Evolutionary conservation across 2,329 filamentous ascomycete species (phyloP), one percentile per base, ranked within the genome.

Genomic region (Helicocarpus griseus): DNA sequence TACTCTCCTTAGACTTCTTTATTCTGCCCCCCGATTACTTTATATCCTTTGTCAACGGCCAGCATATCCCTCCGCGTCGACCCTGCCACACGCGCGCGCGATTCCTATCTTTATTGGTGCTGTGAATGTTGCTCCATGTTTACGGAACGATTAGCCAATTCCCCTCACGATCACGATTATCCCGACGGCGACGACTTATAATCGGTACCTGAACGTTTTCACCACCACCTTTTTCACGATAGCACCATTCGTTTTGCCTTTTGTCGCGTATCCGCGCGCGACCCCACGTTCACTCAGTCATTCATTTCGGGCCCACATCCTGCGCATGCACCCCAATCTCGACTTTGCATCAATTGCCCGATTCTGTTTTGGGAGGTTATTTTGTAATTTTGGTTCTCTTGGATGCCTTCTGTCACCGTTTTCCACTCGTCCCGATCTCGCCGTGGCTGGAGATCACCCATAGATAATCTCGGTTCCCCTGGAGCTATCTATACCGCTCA

Each of bases 1-100:
- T 33, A 43, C 48, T 50, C 28, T 50, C 48, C 4, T 50, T 50
- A 40, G 28, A 21, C n/a, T 14, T 26, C 24, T 5, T 44, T 28
- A 50, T 24, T 28, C 38, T 24, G 17, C 26, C 17, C 28, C 17
- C 26, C 43, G 19, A 41, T 40, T 22, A 43, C 28, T 33, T 50
- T 13, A 24, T 41, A 38, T 50, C 43, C 38, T 11, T 50, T 43
- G 22, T 43, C 48, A 33, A 33, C 48, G 38, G 26, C 39, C 28
- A 33, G 39, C 48, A 21, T 50, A 31, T 26, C 38, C 39, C 19
- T 38, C 21, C 36, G 47, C 26, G 13, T 26, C 29, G 29, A 47
- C 14, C 29, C 6, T 14, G 11, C n/a, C 44, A 24, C 22, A 14
- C 17, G 26, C 26, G 41, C 29, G n/a, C 8, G 29, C 44, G 28